A percentile compares a stretch with the other conserved stretches of the same genome.
phyloP scores from a whole-genome alignment of 2,329 filamentous ascomycete genomes.

The Paracoccidioides lutzii region DNA sequence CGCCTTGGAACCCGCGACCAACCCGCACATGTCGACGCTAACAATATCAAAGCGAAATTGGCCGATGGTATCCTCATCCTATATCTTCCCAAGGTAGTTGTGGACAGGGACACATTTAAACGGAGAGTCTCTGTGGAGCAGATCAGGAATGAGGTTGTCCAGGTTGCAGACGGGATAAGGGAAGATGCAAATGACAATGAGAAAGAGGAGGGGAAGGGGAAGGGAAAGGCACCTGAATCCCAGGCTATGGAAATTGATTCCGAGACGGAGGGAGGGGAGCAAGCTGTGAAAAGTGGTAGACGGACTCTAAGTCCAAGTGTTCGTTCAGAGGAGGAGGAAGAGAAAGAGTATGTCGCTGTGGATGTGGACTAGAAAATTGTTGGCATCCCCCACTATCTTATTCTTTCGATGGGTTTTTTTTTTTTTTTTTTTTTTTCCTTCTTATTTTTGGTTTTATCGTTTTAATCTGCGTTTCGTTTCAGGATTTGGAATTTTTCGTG shows the following conservation, averaged over 20 bases:
- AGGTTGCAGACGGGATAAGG: background rate
- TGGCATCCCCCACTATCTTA: background rate
- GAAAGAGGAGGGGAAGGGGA: conserved; percentile 1
- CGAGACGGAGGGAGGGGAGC: conserved; percentile 14
- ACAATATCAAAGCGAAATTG: conserved; percentile 59
- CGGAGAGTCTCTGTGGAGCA: conserved; percentile 36
- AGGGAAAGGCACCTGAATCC: conserved; percentile 8
- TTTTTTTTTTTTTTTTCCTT: background rate
- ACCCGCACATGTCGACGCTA: conserved; percentile 51
- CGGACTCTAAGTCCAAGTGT: background rate
- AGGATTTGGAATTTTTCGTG: background rate
- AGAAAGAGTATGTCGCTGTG: conserved; percentile 43
- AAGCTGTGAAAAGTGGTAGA: conserved; percentile 9
- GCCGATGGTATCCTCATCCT: conserved; percentile 65
- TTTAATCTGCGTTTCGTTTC: background rate
- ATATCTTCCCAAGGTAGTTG: conserved; percentile 62
- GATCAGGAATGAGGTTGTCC: conserved; percentile 36
- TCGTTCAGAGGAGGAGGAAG: conserved; percentile 12
- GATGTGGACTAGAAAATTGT: conserved; percentile 38
- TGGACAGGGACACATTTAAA: conserved; percentile 27
- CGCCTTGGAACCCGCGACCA: conserved; percentile 40
- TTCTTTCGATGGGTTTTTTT: background rate
- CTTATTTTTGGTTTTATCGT: background rate
- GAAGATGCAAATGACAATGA: conserved; percentile 14
- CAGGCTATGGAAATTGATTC: conserved; percentile 16